Evolutionary conservation across 2,329 filamentous ascomycete genomes (phyloP).

Genomic region (Zymoseptoria brevis): DNA sequence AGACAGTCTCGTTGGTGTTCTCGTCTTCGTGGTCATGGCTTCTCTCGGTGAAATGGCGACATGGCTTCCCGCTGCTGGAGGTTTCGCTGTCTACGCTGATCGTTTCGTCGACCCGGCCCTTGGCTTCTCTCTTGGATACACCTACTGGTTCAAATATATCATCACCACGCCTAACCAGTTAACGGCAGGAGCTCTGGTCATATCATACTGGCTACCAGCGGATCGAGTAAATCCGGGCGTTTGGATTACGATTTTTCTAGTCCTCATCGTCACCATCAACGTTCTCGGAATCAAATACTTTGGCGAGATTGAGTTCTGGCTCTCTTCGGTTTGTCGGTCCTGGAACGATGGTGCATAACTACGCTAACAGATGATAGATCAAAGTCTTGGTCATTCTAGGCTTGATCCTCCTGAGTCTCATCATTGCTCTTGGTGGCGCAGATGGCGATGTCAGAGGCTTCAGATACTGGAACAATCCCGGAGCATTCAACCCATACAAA

Average conservation of each 20-base stretch:
- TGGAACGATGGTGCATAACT: background rate
- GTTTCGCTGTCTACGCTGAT: conserved; percentile 73
- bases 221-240: conserved; percentile 36
- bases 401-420: conserved; percentile 36
- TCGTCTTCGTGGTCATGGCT: conserved; percentile 77
- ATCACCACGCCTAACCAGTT: conserved; percentile 80
- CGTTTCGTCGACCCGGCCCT: conserved; percentile 74
- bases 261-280: conserved; percentile 38
- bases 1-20: conserved; percentile 55
- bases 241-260: conserved; percentile 57
- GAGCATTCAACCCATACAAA: conserved; percentile 38
- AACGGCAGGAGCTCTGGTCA: conserved; percentile 69
- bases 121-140: conserved; percentile 67
- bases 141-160: conserved; percentile 56
- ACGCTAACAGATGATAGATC: conserved; percentile 17
- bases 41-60: conserved; percentile 77
- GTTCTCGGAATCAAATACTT: conserved; percentile 55
- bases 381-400: conserved; percentile 42
- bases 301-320: conserved; percentile 44
- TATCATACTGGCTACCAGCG: conserved; percentile 62
- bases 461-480: conserved; percentile 37
- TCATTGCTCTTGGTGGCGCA: conserved; percentile 23
- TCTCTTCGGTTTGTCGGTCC: conserved; percentile 27
- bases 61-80: conserved; percentile 68
- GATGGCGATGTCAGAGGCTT: conserved; percentile 33